phyloP scores from a whole-genome alignment of 495 filamentous ascomycete genomes.

The Achaetomiella virescens region DNA sequence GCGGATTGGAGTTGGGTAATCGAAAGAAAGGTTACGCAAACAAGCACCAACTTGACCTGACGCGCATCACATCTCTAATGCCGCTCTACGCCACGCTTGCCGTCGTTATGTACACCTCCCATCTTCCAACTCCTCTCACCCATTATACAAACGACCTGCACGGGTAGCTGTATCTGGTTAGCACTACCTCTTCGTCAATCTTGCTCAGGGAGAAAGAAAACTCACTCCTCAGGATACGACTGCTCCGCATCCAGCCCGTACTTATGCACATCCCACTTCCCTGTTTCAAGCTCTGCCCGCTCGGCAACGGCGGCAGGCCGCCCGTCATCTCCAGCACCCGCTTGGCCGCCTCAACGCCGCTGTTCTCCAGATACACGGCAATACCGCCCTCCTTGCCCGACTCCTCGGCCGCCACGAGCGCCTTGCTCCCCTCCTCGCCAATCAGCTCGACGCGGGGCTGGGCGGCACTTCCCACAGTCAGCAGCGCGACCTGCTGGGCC shows the following conservation, averaged over 20 bases:
- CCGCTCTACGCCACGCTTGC: slow-evolving; percentile 1
- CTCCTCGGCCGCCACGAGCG: slow-evolving; percentile 73
- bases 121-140: background rate
- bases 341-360: slow-evolving; percentile 51
- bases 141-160: slow-evolving; percentile 31
- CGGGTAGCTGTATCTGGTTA: slow-evolving; percentile 30
- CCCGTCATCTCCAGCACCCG: slow-evolving; percentile 56
- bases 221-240: slow-evolving; percentile 54
- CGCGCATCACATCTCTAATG: background rate
- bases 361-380: slow-evolving; percentile 64
- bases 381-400: slow-evolving; percentile 64
- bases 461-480: slow-evolving; percentile 79
- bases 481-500: slow-evolving; percentile 75
- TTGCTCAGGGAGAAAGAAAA: slow-evolving; percentile 14
- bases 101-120: slow-evolving; percentile 14
- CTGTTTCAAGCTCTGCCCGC: slow-evolving; percentile 46
- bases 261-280: slow-evolving; percentile 47
- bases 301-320: slow-evolving; percentile 78
- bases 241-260: slow-evolving; percentile 51
- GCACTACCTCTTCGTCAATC: slow-evolving; percentile 4
- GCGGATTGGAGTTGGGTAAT: too few species aligned
- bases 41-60: background rate
- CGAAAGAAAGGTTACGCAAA: background rate
- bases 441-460: slow-evolving; percentile 74
- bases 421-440: slow-evolving; percentile 76